phyloP scores from a whole-genome alignment of 2,329 filamentous ascomycete genomes.

The Stachybotrys elegans region DNA sequence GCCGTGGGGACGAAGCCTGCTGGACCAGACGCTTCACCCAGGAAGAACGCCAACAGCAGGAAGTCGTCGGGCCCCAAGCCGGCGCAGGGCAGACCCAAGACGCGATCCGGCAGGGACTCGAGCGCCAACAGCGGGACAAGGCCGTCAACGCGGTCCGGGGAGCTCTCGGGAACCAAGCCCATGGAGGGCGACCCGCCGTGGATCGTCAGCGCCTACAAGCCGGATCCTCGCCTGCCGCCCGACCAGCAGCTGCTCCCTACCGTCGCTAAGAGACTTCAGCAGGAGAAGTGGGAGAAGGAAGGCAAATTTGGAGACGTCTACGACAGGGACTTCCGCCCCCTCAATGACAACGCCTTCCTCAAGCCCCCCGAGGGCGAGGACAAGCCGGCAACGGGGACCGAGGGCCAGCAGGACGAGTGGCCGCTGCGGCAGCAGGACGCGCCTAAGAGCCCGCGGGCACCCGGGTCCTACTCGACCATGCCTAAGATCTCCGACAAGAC shows the following conservation, averaged over 20 bases:
- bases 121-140: slow-evolving; percentile 44
- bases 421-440: slow-evolving; percentile 44
- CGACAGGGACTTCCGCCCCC: slow-evolving; percentile 78
- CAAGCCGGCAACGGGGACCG: slow-evolving; percentile 9
- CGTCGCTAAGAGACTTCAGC: slow-evolving; percentile 82
- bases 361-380: slow-evolving; percentile 37
- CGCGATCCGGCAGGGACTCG: slow-evolving; percentile 51
- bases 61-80: slow-evolving; percentile 42
- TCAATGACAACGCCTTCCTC: slow-evolving; percentile 61
- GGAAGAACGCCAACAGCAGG: slow-evolving; percentile 38
- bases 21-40: slow-evolving; percentile 48
- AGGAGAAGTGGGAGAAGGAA: slow-evolving; percentile 93
- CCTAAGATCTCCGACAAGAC: slow-evolving; percentile 46
- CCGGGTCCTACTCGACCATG: slow-evolving; percentile 58
- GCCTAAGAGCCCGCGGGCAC: slow-evolving; percentile 40
- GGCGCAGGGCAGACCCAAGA: slow-evolving; percentile 52
- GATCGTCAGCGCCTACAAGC: slow-evolving; percentile 92
- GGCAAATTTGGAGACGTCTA: slow-evolving; percentile 81
- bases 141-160: slow-evolving; percentile 59
- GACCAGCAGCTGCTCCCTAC: slow-evolving; percentile 95
- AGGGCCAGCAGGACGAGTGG: slow-evolving; percentile 45
- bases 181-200: slow-evolving; percentile 95
- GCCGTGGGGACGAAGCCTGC: slow-evolving; percentile 32
- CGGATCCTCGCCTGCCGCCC: slow-evolving; percentile 86
- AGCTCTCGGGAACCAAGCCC: slow-evolving; percentile 50